These are phyloP conservation scores for Aspergillus tanneri DNA, from an alignment of 2,329 filamentous ascomycete species.

Conservation along the genomic window DNA sequence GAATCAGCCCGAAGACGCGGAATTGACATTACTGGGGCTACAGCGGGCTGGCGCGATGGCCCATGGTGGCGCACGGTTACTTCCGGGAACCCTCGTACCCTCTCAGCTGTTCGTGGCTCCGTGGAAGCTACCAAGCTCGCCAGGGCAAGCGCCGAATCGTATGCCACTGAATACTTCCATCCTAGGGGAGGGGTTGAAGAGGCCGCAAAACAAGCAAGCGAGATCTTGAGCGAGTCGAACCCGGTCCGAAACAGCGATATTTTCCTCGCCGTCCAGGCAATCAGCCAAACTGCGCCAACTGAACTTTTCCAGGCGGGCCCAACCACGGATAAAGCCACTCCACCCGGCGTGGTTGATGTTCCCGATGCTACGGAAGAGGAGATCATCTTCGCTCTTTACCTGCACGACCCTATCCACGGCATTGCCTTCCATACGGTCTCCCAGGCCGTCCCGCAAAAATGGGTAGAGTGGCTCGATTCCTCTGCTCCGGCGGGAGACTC, in stretches of 20 bases:
- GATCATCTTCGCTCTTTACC: constrained; percentile 74
- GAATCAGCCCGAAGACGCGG: constrained; percentile 72
- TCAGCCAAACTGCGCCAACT: constrained; percentile 63
- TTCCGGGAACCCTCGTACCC: constrained; percentile 66
- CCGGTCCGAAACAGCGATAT: constrained; percentile 91
- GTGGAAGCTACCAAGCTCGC: constrained; percentile 88
- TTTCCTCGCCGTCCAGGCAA: constrained; percentile 91
- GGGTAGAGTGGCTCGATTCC: constrained; percentile 89
- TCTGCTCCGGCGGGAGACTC: constrained; percentile 46
- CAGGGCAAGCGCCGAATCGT: constrained; percentile 82
- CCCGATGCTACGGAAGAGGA: constrained; percentile 53
- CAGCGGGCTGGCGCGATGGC: constrained; percentile 78
- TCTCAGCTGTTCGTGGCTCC: constrained; percentile 76
- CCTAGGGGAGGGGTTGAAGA: constrained; percentile 74
- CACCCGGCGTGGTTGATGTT: constrained; percentile 36
- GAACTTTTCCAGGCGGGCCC: constrained; percentile 66
- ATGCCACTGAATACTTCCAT: constrained; percentile 80
- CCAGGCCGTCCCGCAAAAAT: constrained; percentile 78
- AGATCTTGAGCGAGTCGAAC: constrained; percentile 78
- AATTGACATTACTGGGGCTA: constrained; percentile 43
- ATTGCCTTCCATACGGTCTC: constrained; percentile 83
- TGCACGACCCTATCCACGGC: constrained; percentile 82
- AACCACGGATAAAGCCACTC: constrained; percentile 37
- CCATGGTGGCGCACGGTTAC: constrained; percentile 80
- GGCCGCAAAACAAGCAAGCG: constrained; percentile 74